phyloP scores from a whole-genome alignment of 2,329 filamentous ascomycete genomes.

The Colletotrichum tabaci region DNA sequence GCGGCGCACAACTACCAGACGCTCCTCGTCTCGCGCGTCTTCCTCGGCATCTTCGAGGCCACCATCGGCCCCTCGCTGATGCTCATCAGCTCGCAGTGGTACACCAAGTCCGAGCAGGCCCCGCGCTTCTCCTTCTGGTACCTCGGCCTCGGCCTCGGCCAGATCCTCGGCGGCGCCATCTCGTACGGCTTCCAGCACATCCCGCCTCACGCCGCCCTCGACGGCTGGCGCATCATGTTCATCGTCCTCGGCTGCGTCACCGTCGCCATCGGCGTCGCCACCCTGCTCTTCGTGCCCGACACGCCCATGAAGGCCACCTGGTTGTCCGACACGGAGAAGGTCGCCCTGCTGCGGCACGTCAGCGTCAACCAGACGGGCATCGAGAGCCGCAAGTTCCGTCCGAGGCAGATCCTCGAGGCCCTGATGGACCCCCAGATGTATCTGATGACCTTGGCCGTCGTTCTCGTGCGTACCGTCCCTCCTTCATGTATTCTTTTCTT shows the following conservation, averaged over 20 bases:
- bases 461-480: slow-evolving; percentile 56
- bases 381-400: slow-evolving; percentile 67
- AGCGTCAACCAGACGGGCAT: slow-evolving; percentile 72
- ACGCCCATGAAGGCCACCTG: slow-evolving; percentile 60
- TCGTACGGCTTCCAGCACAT: slow-evolving; percentile 70
- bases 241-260: slow-evolving; percentile 60
- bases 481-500: no score
- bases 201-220: slow-evolving; percentile 52
- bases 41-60: slow-evolving; percentile 74
- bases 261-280: slow-evolving; percentile 54
- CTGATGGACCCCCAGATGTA: slow-evolving; percentile 67
- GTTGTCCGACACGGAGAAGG: slow-evolving; percentile 53
- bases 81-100: slow-evolving; percentile 73
- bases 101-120: slow-evolving; percentile 69
- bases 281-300: slow-evolving; percentile 61
- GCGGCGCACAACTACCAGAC: slow-evolving; percentile 68
- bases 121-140: slow-evolving; percentile 75
- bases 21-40: slow-evolving; percentile 69
- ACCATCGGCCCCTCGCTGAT: slow-evolving; percentile 73
- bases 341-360: slow-evolving; percentile 66
- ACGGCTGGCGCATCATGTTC: slow-evolving; percentile 63
- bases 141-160: slow-evolving; percentile 70
- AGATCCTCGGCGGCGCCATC: slow-evolving; percentile 62
- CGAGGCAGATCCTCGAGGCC: slow-evolving; percentile 66
- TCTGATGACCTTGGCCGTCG: slow-evolving; percentile 63